Evolutionary conservation across 345 rosid species (phyloP).

Genomic region (Diplotaxis tenuifolia): DNA sequence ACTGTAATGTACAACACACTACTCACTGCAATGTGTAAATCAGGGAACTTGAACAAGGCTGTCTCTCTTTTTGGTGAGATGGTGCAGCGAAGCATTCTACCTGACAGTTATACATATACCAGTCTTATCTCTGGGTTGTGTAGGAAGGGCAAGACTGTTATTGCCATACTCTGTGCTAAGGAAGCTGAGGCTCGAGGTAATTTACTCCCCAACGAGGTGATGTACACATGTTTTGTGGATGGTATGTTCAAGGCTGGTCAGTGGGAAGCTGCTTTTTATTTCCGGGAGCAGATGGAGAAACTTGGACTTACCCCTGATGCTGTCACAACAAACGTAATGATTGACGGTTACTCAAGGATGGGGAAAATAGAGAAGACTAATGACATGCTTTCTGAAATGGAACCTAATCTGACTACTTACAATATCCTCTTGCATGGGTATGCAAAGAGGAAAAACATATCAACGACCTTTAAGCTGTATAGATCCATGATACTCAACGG

Average conservation of each 20-base stretch:
- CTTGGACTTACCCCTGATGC: constrained; percentile 51
- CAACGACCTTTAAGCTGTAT: constrained; percentile 45
- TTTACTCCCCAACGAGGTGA: constrained; percentile 42
- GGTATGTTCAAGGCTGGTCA: constrained; percentile 77
- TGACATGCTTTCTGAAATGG: constrained; percentile 46
- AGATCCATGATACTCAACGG: constrained; percentile 47
- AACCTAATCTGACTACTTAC: constrained; percentile 64
- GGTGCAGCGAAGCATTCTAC: constrained; percentile 54
- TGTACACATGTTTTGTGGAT: constrained; percentile 64
- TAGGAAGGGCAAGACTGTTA: constrained; percentile 61
- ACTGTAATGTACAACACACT: constrained; percentile 64
- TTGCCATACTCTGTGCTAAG: constrained; percentile 61
- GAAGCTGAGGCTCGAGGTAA: constrained; percentile 47
- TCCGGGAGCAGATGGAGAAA: constrained; percentile 50
- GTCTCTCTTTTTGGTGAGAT: constrained; percentile 63
- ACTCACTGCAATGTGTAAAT: constrained; percentile 56
- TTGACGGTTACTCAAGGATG: constrained; percentile 62
- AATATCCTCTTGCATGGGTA: constrained; percentile 78
- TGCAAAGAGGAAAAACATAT: constrained; percentile 57
- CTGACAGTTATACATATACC: constrained; percentile 65
- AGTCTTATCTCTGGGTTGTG: constrained; percentile 68
- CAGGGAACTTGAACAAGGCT: constrained; percentile 60
- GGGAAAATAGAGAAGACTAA: constrained; percentile 51
- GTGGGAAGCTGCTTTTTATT: constrained; percentile 46
- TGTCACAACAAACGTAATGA: constrained; percentile 49